Evolutionary conservation across 257 asterid species (phyloP), one percentile per base, ranked within the genome.

Genomic region (Gentiana dahurica): DNA sequence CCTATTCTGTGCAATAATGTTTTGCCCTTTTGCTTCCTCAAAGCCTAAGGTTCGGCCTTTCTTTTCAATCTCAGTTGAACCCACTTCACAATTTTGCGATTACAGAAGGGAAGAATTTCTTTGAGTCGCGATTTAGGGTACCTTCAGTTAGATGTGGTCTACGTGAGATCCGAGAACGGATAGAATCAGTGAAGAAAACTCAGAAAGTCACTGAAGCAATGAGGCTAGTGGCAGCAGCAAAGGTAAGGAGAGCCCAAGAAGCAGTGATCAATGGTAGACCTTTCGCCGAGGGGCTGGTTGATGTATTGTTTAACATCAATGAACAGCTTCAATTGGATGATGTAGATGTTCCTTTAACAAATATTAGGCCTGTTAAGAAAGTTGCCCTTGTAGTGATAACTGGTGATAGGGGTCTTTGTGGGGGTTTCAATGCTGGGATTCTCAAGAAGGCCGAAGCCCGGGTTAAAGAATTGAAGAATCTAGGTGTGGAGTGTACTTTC

Each of bases 341-440:
- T 33, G 81, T 86, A 0, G 93, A 76, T 24, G 64, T 75, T 36
- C 95, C 93, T 11, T 69, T 83, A 37, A 86, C 89, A 10, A 74
- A 51, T 50, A 54, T 83, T 13, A 70, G 95, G 64, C 87, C 95
- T 12, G 89, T 83, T 33, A 81, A 67, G 63, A 79, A 73, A 62
- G 82, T 86, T 24, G 86, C 84, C 11, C 79, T 86, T 6, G 53
- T 86, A 5, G 86, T 81, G 32, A 63, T 86, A 48, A 65, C 87
- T 3, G 85, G 84, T 36, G 94, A 81, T 49, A 75, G 90, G 60
- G 94, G 95, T 10, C 93, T 86, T 37, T 86, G 95, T 61, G 94
- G 95, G 36, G 75, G 89, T 15, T 86, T 86, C 70, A 83, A 86
- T 56, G 75, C 34, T 36, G 65, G 73, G 8, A 51, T 86, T 1